Evolutionary conservation across 2,329 filamentous ascomycete genomes (phyloP).

Genomic region (Aspergillus amoenus): DNA sequence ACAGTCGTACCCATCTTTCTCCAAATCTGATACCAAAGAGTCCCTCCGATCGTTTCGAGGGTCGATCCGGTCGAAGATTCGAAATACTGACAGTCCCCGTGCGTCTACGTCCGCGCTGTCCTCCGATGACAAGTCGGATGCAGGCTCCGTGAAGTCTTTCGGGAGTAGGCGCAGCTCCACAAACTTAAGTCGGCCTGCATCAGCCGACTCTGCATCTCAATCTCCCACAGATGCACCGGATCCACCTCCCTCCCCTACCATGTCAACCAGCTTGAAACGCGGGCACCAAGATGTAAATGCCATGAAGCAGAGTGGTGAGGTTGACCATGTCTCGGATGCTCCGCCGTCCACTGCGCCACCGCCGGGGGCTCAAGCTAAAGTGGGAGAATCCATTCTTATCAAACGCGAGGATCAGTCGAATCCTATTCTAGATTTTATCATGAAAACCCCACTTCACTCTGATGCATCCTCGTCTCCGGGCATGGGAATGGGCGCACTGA

Average conservation of each 20-base stretch:
- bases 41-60: conserved; percentile 83
- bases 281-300: conserved; percentile 76
- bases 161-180: conserved; percentile 50
- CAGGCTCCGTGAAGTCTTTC: conserved; percentile 70
- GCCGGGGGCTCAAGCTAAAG: conserved; percentile 58
- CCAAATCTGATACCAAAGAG: conserved; percentile 88
- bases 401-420: conserved; percentile 72
- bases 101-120: conserved; percentile 66
- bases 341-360: conserved; percentile 65
- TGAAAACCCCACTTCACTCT: conserved; percentile 35
- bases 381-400: conserved; percentile 86
- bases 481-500: conserved; percentile 86
- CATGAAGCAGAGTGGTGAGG: conserved; percentile 83
- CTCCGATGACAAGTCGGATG: conserved; percentile 71
- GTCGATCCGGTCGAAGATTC: conserved; percentile 80
- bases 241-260: conserved; percentile 82
- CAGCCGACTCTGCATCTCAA: conserved; percentile 44
- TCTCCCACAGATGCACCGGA: conserved; percentile 51
- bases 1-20: conserved; percentile 87
- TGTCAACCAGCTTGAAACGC: conserved; percentile 69
- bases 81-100: conserved; percentile 72
- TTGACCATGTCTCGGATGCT: conserved; percentile 90
- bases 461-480: conserved; percentile 49
- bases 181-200: conserved; percentile 33
- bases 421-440: conserved; percentile 58